phyloP scores from a whole-genome alignment of 1,139 yeast species.

The Nakaseomyces bracarensis region DNA sequence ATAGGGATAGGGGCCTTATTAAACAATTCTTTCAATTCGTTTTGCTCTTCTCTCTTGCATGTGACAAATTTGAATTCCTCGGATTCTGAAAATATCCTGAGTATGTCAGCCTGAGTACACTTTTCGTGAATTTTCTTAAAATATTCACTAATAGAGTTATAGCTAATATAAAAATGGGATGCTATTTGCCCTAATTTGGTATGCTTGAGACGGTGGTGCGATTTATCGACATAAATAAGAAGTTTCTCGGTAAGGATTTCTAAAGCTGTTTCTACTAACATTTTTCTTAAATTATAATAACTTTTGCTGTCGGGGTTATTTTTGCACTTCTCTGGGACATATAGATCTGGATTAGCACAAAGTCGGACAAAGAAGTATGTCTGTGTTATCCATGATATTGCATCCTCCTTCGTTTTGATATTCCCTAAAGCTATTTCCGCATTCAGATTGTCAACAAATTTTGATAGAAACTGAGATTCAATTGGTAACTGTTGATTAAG shows the following conservation, averaged over 20 bases:
- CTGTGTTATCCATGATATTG: constrained; percentile 67
- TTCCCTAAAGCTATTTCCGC: constrained; percentile 82
- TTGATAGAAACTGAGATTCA: constrained; percentile 74
- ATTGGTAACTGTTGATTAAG: constrained; percentile 87
- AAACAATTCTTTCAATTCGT: constrained; percentile 62
- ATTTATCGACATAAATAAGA: constrained; percentile 50
- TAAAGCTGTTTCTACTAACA: constrained; percentile 72
- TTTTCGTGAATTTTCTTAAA: constrained; percentile 55
- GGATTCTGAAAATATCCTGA: constrained; percentile 68
- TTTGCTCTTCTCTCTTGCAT: constrained; percentile 76
- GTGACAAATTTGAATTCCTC: constrained; percentile 82
- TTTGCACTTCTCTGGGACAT: constrained; percentile 50
- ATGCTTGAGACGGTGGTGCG: constrained; percentile 41
- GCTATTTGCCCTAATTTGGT: constrained; percentile 83
- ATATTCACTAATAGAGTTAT: constrained; percentile 60
- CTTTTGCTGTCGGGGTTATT: constrained; percentile 39
- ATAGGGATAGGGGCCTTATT: constrained; percentile 83
- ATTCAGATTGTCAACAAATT: constrained; percentile 65
- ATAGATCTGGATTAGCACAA: constrained; percentile 62
- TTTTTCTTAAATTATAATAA: constrained; percentile 47
- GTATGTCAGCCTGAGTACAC: constrained; percentile 62
- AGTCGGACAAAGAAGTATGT: constrained; percentile 78
- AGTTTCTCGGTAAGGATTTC: constrained; percentile 42
- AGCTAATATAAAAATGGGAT: constrained; percentile 75
- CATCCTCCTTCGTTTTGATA: constrained; percentile 53